phyloP scores from a whole-genome alignment of 495 filamentous ascomycete genomes.

The Trichoderma gamsii region DNA sequence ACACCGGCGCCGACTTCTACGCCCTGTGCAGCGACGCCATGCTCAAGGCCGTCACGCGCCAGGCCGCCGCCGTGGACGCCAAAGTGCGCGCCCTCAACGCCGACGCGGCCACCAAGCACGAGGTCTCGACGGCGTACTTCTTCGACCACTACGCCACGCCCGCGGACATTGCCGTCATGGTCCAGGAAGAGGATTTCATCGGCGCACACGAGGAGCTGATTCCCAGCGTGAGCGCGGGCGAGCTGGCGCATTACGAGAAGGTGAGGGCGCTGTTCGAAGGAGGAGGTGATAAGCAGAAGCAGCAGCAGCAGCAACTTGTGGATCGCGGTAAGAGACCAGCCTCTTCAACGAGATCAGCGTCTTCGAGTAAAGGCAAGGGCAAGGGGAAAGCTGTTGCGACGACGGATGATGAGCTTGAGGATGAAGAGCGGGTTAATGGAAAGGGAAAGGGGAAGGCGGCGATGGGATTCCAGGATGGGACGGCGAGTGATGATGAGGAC shows the following conservation, averaged over 20 bases:
- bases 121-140: constrained; percentile 81
- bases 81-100: constrained; percentile 66
- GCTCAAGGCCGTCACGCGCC: constrained; percentile 94
- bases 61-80: constrained; percentile 74
- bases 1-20: constrained; percentile 95
- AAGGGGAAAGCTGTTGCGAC: constrained; percentile 36
- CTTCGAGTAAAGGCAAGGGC: constrained; percentile 43
- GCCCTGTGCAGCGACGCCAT: constrained; percentile 95
- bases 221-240: constrained; percentile 87
- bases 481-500: constrained; percentile 31
- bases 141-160: constrained; percentile 84
- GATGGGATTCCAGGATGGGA: constrained; percentile 29
- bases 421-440: constrained; percentile 22
- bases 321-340: constrained; percentile 22
- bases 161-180: constrained; percentile 78
- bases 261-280: constrained; percentile 78
- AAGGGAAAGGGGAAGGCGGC: constrained; percentile 50
- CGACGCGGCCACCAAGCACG: constrained; percentile 24
- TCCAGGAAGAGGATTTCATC: constrained; percentile 80
- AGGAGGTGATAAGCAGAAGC: constrained; percentile 27
- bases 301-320: constrained; percentile 38
- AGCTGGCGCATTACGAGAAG: constrained; percentile 83
- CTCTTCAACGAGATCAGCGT: constrained; percentile 17
- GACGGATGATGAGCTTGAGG: constrained; percentile 34
- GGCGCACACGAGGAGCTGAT: constrained; percentile 76